Evolutionary conservation across 2,329 filamentous ascomycete species (phyloP).

Genomic region (Ascochyta clinopodiicola): DNA sequence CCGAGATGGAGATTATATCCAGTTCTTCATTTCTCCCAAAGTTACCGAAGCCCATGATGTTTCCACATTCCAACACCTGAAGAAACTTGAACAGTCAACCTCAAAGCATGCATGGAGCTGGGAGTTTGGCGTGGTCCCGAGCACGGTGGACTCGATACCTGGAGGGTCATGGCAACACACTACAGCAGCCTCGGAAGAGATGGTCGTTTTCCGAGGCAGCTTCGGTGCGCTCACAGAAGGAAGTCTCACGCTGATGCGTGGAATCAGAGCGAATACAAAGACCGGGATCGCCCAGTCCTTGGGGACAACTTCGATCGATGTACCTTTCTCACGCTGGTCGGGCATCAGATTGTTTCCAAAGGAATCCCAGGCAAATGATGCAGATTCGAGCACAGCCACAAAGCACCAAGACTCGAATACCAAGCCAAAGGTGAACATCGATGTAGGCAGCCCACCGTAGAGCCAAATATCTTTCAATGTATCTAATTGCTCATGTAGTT

Average conservation of each 20-base stretch:
- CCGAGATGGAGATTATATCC: conserved; percentile 67
- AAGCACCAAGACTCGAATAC: no score
- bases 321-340: conserved; percentile 53
- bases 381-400: no score
- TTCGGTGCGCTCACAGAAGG: conserved; percentile 70
- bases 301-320: conserved; percentile 56
- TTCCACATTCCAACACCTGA: background rate
- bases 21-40: conserved; percentile 42
- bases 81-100: background rate
- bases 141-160: conserved; percentile 51
- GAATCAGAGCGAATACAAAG: background rate
- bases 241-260: conserved; percentile 50
- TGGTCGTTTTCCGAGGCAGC: conserved; percentile 43
- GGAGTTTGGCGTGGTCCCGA: conserved; percentile 54
- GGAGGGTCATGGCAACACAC: conserved; percentile 29
- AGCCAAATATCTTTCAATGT: background rate
- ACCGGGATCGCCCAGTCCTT: conserved; percentile 6
- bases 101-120: conserved; percentile 22
- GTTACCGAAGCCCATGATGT: background rate
- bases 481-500: conserved; percentile 12
- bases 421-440: background rate
- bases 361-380: no score
- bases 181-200: conserved; percentile 11
- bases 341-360: conserved; percentile 6
- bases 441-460: conserved; percentile 7